A percentile compares a stretch with the other conserved stretches of the same genome.
These are phyloP conservation scores for Xerocomellus intermedius DNA, from an alignment of 768 basidiomycete species.

Conservation along the genomic window DNA sequence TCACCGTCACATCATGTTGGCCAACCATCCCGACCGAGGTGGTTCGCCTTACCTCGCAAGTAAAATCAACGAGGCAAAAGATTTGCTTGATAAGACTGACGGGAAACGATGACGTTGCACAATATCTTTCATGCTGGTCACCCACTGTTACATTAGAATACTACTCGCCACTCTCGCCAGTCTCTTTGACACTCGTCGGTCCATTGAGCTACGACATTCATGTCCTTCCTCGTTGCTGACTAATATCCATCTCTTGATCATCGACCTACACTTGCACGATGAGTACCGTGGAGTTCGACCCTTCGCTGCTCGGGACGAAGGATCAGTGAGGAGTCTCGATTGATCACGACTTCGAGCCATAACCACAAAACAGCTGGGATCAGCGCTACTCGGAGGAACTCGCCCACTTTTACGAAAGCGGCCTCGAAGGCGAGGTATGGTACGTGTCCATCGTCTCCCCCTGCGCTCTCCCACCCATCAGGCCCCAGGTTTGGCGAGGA, in stretches of 20 bases:
- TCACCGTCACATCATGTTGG: constrained; percentile 95
- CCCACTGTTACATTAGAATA: constrained; percentile 19
- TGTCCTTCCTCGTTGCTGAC: too few relatives aligned
- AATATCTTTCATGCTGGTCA: constrained; percentile 5
- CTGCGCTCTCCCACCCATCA: background rate
- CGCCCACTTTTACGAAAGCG: constrained; percentile 68
- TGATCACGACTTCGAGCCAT: background rate
- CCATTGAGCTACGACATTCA: too few relatives aligned
- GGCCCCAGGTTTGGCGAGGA: constrained; percentile 73
- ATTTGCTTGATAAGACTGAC: constrained; percentile 80
- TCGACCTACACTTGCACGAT: constrained; percentile 15
- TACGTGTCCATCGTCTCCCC: constrained; percentile 29
- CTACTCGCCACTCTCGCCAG: constrained; percentile 11
- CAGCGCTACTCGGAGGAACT: constrained; percentile 70
- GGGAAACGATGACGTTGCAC: constrained; percentile 37
- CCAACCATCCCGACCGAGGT: constrained; percentile 97
- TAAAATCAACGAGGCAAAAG: constrained; percentile 99
- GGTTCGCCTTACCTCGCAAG: constrained; percentile 98
- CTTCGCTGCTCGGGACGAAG: constrained; percentile 79
- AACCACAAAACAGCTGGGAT: constrained; percentile 61
- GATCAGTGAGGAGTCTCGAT: constrained; percentile 55
- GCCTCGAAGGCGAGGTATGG: constrained; percentile 88
- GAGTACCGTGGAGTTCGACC: constrained; percentile 48
- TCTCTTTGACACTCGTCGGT: background rate
- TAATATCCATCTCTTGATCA: constrained; percentile 10